Evolutionary conservation across 345 rosid species (phyloP), one percentile per base, ranked within the genome.

Genomic region (Melastoma malabathricum): DNA sequence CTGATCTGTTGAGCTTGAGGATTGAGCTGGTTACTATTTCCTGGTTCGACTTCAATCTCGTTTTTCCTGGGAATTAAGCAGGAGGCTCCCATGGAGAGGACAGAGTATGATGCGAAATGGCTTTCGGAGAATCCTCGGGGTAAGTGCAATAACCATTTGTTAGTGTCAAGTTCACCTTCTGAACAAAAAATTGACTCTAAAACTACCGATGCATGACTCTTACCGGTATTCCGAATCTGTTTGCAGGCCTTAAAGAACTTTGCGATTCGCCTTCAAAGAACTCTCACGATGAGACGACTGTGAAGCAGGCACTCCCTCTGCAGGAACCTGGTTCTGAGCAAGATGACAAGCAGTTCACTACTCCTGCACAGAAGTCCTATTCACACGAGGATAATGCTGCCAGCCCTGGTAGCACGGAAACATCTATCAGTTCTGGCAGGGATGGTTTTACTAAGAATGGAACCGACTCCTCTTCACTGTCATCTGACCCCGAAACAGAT

Each of bases 401-500:
- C 27, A 60, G 68, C 22, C 66, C 72, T 61, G 75, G 12, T 25
- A 23, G 41, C 14, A n/a, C 60, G 13, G 58, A 29, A 34, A 15
- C 68, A 51, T 79, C 79, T 66, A 61, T 72, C 50, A 73, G 77
- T 55, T 76, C 79, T 45, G 76, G 74, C 47, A 70, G 68, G 15
- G 67, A 81, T 5, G 85, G 80, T 57, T 64, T 64, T 60, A 57
- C 72, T 54, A 80, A 72, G 67, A 87, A 80, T 72, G 85, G 70
- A 44, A 66, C 75, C 19, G 89, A 74, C 39, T 69, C 88, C 27
- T 86, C 85, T 44, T 75, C 82, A 10, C 65, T 68, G 15, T 77
- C 82, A 48, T 76, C 80, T 2, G 95, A 84, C 64, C 84, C 95
- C 4, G 96, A 82, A 57, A 60, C 92, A 1, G 98, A 86, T 45